A percentile compares a stretch with the other conserved stretches of the same genome.
phyloP scores from a whole-genome alignment of 2,329 filamentous ascomycete genomes.

The Xylariaceae sp. region DNA sequence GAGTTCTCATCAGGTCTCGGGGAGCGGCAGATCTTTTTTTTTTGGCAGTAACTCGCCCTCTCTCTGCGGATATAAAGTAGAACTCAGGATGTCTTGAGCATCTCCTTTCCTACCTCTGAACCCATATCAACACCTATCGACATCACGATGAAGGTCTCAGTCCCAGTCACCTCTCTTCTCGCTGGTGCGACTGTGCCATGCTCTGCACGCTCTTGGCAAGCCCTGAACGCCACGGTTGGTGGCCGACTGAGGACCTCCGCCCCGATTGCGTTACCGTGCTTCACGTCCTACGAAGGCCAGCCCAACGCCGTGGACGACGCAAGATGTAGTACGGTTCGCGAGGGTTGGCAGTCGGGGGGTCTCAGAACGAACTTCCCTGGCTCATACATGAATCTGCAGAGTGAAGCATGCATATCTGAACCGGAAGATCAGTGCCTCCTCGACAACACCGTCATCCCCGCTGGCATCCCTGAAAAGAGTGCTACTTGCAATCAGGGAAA shows the following conservation, averaged over 20 bases:
- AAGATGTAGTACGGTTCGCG: constrained; percentile 23
- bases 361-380: constrained; percentile 25
- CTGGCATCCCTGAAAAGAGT: constrained; percentile 21
- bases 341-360: constrained; percentile 22
- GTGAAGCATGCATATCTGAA: constrained; percentile 27
- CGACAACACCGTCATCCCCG: constrained; percentile 23
- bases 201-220: constrained; percentile 10
- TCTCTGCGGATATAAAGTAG: too few species aligned
- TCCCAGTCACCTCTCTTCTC: constrained; percentile 5
- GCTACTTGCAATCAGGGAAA: constrained; percentile 26
- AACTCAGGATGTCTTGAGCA: too few species aligned
- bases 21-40: too few species aligned
- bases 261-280: constrained; percentile 31
- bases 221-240: constrained; percentile 22
- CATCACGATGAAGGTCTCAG: constrained; percentile 8
- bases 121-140: neutral
- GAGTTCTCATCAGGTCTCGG: too few species aligned
- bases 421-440: constrained; percentile 28
- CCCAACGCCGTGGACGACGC: constrained; percentile 17
- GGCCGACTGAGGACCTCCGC: constrained; percentile 20
- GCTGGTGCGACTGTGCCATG: constrained; percentile 2
- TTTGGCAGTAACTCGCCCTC: too few species aligned
- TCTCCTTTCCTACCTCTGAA: neutral
- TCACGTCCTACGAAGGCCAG: constrained; percentile 24
- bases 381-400: constrained; percentile 29